phyloP scores from a whole-genome alignment of 208 protist genomes.

The Trypanosoma melophagium region DNA sequence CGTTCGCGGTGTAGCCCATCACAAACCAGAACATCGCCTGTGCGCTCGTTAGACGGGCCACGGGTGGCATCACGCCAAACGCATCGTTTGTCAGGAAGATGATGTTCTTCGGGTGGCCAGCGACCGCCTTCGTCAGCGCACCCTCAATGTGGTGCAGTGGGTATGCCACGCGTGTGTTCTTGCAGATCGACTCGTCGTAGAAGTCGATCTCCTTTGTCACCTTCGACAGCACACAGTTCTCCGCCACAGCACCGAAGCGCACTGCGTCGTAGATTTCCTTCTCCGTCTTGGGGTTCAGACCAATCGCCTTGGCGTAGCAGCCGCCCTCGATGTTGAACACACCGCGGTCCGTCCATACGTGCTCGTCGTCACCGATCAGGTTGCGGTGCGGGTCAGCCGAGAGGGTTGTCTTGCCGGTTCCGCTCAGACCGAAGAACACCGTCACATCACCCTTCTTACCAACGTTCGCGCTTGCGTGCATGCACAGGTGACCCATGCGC shows the following conservation, averaged over 20 bases:
- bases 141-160: constrained; percentile 94
- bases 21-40: constrained; percentile 97
- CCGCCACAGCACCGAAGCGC: constrained; percentile 79
- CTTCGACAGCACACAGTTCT: constrained; percentile 85
- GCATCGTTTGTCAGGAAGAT: constrained; percentile 97
- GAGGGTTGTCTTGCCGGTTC: constrained; percentile 94
- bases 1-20: constrained; percentile 93
- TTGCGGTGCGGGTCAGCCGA: constrained; percentile 81
- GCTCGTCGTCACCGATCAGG: constrained; percentile 94
- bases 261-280: constrained; percentile 93
- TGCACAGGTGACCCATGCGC: constrained; percentile 86
- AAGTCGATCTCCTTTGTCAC: constrained; percentile 88
- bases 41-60: constrained; percentile 85
- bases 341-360: constrained; percentile 88
- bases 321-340: constrained; percentile 94
- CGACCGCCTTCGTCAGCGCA: constrained; percentile 72
- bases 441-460: constrained; percentile 73
- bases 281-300: constrained; percentile 87
- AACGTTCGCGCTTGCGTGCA: constrained; percentile 94
- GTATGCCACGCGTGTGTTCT: constrained; percentile 96
- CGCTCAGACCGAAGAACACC: constrained; percentile 91
- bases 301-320: constrained; percentile 93
- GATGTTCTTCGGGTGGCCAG: constrained; percentile 93
- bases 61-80: constrained; percentile 96
- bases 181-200: constrained; percentile 91